These are phyloP conservation scores for Ustilago cynodontis DNA, from an alignment of 1,284 basidiomycete genomes.

Conservation along the genomic window DNA sequence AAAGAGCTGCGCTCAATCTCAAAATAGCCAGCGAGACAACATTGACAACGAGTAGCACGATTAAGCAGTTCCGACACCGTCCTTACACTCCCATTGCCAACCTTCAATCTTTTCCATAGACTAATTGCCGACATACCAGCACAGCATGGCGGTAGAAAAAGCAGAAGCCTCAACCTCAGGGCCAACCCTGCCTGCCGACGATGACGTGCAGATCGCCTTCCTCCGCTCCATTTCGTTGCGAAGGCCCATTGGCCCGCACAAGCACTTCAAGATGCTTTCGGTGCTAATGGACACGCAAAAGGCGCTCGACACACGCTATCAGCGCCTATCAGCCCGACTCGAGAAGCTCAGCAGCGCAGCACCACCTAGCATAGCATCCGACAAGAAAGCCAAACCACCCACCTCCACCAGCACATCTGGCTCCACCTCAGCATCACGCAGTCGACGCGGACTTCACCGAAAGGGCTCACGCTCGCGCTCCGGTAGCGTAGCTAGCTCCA, in stretches of 20 bases:
- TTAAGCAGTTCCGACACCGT: neutral
- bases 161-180: constrained; percentile 17
- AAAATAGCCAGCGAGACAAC: neutral
- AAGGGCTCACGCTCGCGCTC: constrained; percentile 48
- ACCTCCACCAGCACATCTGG: constrained; percentile 16
- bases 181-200: constrained; percentile 33
- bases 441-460: constrained; percentile 21
- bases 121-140: neutral
- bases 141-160: constrained; percentile 20
- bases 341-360: constrained; percentile 43
- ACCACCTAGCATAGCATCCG: constrained; percentile 31
- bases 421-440: constrained; percentile 15
- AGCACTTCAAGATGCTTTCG: constrained; percentile 62
- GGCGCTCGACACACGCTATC: constrained; percentile 36
- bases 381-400: constrained; percentile 31
- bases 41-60: neutral
- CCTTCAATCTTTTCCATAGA: neutral
- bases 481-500: constrained; percentile 41
- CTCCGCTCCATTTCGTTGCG: constrained; percentile 55
- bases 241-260: constrained; percentile 60
- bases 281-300: constrained; percentile 50
- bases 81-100: neutral
- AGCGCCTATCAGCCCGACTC: constrained; percentile 28
- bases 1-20: neutral
- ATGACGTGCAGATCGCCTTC: constrained; percentile 55